Evolutionary conservation across 2,329 filamentous ascomycete species (phyloP), one percentile per base, ranked within the genome.

Genomic region (Penicillium sp.): DNA sequence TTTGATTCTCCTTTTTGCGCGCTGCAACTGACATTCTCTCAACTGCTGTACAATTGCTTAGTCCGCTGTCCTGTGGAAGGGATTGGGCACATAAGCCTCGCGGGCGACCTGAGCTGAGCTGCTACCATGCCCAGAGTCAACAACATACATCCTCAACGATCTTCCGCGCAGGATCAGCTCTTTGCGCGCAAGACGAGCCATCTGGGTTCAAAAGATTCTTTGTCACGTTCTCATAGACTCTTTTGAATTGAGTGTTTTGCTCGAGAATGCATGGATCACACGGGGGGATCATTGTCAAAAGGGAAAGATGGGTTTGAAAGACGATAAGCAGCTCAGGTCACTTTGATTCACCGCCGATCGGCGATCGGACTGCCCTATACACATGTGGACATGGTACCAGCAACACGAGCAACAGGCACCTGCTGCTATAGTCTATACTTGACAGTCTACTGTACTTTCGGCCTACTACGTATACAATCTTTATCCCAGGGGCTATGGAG

Each of bases 181-280:
- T 57, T 34, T 63, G 53, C 18, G 59, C 60, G 33, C 59, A 63
- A 4, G 67, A 71, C 13, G 70, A 73, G 39, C 64, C 70, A 65
- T 74, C 70, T 1, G 63, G 54, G 39, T 68, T 67, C 27, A 74
- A 57, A 3, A 73, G 38, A 7, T 61, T 57, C 1, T 55, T 63
- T 2, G 68, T 72, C 2, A 74, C 41, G 35, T 69, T 61, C 38
- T 69, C 63, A 51, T 73, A 69, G 7, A 73, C 54, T 38, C 60
- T 63, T 50, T 72, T 69, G 43, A 74, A 74, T 43, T 68, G 63
- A 6, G 70, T 68, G 45, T 74, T 73, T 5, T 62, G 60, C 27
- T 66, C 62, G 24, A 73, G 61, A 44, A 71, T 65, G 25, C 59
- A 55, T 4, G 65, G 65, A 36, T 72, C 66, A 39, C 68, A 69